Conservation (phyloP, 371 early-diverging fungal species). For the Actinomortierella ambigua region DNA sequence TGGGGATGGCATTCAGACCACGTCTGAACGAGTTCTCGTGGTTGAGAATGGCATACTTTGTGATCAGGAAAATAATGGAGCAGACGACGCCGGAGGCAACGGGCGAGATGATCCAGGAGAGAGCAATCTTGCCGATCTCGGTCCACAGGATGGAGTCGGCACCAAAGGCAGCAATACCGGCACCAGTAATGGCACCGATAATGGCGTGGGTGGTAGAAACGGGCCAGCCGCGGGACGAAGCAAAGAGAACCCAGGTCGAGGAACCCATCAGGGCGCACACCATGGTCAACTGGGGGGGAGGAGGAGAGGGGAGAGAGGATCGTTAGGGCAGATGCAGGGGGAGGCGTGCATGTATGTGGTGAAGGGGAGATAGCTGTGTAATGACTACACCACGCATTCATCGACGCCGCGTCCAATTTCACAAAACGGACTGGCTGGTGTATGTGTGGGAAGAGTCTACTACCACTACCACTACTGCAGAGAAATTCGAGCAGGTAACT, state of each 20-base stretch:
- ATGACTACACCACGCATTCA: too few relatives aligned
- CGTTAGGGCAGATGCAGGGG: not conserved
- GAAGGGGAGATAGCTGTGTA: too few relatives aligned
- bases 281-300: conserved; percentile 63
- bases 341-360: not conserved
- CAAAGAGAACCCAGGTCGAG: conserved; percentile 77
- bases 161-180: conserved; percentile 80
- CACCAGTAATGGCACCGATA: conserved; percentile 82
- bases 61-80: conserved; percentile 65
- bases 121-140: conserved; percentile 74
- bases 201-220: conserved; percentile 72
- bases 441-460: too few relatives aligned
- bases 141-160: conserved; percentile 67
- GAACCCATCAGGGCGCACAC: conserved; percentile 81
- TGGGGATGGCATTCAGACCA: conserved; percentile 76
- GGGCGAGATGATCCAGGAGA: conserved; percentile 84
- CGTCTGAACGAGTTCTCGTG: conserved; percentile 71
- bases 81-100: conserved; percentile 69
- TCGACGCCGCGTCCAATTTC: too few relatives aligned
- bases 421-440: too few relatives aligned
- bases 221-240: conserved; percentile 64
- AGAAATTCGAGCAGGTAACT: not conserved
- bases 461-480: too few relatives aligned
- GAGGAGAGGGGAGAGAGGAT: not conserved
- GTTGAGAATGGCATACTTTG: conserved; percentile 65